Base-by-base conservation (phyloP, 2,329 filamentous ascomycete species). In the Microdochium nivale region DNA sequence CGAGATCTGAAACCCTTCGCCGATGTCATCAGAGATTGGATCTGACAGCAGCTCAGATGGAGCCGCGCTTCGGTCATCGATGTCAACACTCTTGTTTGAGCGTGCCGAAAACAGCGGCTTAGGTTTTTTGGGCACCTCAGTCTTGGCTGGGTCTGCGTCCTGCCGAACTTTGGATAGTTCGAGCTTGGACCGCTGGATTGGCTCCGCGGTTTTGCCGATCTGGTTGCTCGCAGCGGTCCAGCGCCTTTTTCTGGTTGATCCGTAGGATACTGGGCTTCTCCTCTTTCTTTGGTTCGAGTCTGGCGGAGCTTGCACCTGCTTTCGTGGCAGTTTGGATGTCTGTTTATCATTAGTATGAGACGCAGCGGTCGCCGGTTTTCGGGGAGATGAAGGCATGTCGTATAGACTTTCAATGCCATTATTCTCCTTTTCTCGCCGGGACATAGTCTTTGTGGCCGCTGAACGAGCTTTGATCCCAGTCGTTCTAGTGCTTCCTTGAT, bases 271-370 rank as follows among this genome's bases (percentile, higher is more conserved):
- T 37, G 53, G 52, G n/a, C 53, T 54, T 21, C 54, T 53, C 53
- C 56, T 59, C 52, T 54, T 59, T 48, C 54, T 56, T 23, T 54
- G 56, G 40, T 58, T 56, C n/a, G 21, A 21, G 16, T 23, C 21
- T 24, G 19, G 21, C 7, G 13, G 16, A 44, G 40, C 40, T 13
- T 44, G 21, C 13, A 19, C 10, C 27, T 30, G 27, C 27, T 30
- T 30, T 11, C 5, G 27, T 11, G 5, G 27, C 27, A 5, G 27
- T 30, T 30, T 30, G 5, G 5, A 5, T 11, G 27, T 5, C 27
- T 11, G 27, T 30, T 30, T 11, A 5, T 11, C 5, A 5, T 30
- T 11, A 5, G 11, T 30, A 5, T 30, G 27, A 5, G 27, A 5
- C 5, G 27, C 5, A 30, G 27, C 27, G 27, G 27, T 30, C 5